Percentiles rank a stretch among this genome's conserved stretches.
Conservation (phyloP, 768 basidiomycete genomes). For the Rhodotorula kratochvilovae region DNA sequence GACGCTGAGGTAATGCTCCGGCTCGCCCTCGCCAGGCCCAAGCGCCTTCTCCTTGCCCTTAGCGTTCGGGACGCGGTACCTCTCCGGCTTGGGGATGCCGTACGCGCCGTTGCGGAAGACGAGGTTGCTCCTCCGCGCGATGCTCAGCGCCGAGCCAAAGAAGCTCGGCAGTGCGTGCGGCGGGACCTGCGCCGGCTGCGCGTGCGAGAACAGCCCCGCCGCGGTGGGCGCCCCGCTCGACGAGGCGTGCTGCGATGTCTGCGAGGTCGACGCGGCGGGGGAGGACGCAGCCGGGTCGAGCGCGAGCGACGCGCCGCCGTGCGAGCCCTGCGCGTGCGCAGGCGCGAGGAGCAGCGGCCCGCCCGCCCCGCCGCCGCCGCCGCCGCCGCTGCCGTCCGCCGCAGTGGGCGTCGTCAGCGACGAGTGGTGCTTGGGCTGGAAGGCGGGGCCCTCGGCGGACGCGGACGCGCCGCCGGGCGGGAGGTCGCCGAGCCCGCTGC, state of each 20-base stretch:
- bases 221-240: slow-evolving; percentile 47
- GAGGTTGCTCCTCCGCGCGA: slow-evolving; percentile 49
- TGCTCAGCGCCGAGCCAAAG: slow-evolving; percentile 41
- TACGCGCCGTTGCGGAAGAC: slow-evolving; percentile 74
- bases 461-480: neutral
- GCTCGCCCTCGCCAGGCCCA: neutral
- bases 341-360: slow-evolving; percentile 3
- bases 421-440: slow-evolving; percentile 7
- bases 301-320: neutral
- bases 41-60: slow-evolving; percentile 28
- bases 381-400: no score
- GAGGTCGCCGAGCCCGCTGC: neutral
- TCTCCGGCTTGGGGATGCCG: slow-evolving; percentile 67
- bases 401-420: neutral
- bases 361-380: no score
- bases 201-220: slow-evolving; percentile 42
- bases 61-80: slow-evolving; percentile 39
- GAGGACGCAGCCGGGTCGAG: neutral
- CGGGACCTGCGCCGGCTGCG: slow-evolving; percentile 16
- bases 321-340: neutral
- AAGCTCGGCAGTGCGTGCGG: slow-evolving; percentile 30
- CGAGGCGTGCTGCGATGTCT: neutral
- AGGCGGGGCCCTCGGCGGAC: neutral
- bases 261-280: slow-evolving; percentile 35
- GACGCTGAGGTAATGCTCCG: slow-evolving; percentile 35